Evolutionary conservation across 768 basidiomycete genomes (phyloP).

Genomic region (Collybia sp.): DNA sequence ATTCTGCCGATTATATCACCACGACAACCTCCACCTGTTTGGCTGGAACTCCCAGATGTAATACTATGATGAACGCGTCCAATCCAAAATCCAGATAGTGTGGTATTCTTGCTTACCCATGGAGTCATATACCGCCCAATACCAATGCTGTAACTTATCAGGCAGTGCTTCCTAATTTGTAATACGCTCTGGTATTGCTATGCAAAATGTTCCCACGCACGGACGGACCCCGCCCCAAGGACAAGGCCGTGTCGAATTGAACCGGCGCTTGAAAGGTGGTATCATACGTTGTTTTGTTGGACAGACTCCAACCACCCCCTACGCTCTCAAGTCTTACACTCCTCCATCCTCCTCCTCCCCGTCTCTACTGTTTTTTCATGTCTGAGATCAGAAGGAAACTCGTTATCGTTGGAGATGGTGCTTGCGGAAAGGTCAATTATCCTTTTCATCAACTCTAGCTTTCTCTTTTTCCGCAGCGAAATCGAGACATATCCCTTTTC

Average conservation of each 20-base stretch:
- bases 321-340: background rate
- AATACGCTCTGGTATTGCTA: no score
- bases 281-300: constrained; percentile 1
- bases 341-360: background rate
- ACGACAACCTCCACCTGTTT: no score
- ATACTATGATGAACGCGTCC: no score
- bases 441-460: no score
- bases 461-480: constrained; percentile 1
- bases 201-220: constrained; percentile 3
- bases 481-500: background rate
- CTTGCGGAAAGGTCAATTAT: constrained; percentile 79
- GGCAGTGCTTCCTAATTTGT: no score
- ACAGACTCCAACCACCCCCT: constrained; percentile 6
- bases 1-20: no score
- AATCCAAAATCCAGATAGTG: no score
- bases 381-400: constrained; percentile 98
- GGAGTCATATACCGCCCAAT: no score
- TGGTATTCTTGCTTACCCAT: no score
- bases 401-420: constrained; percentile 98
- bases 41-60: no score
- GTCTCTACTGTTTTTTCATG: constrained; percentile 42
- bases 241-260: background rate
- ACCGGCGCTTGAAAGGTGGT: constrained; percentile 6
- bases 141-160: no score
- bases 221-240: background rate